These are phyloP conservation scores for Iris macrosiphon DNA, from an alignment of 106 monocot genomes.

Conservation along the genomic window DNA sequence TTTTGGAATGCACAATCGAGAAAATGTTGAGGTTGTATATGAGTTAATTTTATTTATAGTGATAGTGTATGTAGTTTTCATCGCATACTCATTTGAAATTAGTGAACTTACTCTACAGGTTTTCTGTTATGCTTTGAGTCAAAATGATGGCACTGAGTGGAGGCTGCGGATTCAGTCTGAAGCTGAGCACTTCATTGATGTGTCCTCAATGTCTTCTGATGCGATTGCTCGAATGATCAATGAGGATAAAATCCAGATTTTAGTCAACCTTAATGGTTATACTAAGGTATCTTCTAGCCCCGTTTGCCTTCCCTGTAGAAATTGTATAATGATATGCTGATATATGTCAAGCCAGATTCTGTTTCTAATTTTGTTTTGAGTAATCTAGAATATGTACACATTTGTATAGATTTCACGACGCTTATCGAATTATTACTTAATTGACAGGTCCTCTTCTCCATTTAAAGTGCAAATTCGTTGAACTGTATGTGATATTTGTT, in stretches of 20 bases:
- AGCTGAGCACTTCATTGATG: constrained; percentile 88
- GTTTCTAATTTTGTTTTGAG: background rate
- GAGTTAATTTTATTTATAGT: background rate
- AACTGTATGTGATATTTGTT: too few relatives aligned
- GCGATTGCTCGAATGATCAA: constrained; percentile 81
- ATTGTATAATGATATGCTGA: background rate
- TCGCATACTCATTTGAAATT: background rate
- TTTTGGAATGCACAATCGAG: constrained; percentile 89
- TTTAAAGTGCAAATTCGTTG: too few relatives aligned
- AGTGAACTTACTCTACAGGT: constrained; percentile 32
- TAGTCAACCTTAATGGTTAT: constrained; percentile 97
- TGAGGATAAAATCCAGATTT: constrained; percentile 84
- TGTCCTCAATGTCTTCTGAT: constrained; percentile 91
- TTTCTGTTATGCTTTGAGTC: constrained; percentile 97
- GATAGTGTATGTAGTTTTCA: too few relatives aligned
- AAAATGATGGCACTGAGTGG: constrained; percentile 94
- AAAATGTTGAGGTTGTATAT: constrained; percentile 71
- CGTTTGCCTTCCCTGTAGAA: too few relatives aligned
- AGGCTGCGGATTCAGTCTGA: constrained; percentile 80
- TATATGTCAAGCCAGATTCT: background rate
- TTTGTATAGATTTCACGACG: too few relatives aligned
- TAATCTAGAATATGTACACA: too few relatives aligned
- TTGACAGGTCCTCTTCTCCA: too few relatives aligned
- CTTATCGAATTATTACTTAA: too few relatives aligned
- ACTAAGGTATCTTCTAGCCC: constrained; percentile 92